Conservation (phyloP, 768 basidiomycete genomes). For the Hemileccinum impolitum region DNA sequence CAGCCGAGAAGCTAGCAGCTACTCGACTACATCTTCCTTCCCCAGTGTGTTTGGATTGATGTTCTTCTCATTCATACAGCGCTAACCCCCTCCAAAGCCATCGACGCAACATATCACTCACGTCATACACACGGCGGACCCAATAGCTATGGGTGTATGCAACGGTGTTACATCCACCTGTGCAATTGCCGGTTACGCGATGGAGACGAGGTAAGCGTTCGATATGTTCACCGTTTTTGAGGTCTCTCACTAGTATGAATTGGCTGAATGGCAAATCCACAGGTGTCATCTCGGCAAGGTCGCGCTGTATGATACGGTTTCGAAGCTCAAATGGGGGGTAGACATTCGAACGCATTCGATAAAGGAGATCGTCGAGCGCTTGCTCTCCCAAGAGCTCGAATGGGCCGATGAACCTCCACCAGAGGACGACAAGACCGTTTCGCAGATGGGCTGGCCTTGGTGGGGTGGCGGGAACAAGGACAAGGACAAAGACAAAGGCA, state of each 20-base stretch:
- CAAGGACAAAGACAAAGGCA: too few species aligned
- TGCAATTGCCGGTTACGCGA: slow-evolving; percentile 79
- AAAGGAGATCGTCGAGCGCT: slow-evolving; percentile 62
- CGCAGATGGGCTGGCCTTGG: slow-evolving; percentile 22
- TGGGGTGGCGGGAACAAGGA: slow-evolving; percentile 32
- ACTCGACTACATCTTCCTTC: slow-evolving; percentile 80
- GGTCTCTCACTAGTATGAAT: slow-evolving; percentile 1
- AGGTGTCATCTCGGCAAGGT: slow-evolving; percentile 87
- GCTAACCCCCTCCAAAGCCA: slow-evolving; percentile 41
- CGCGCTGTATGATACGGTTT: slow-evolving; percentile 83
- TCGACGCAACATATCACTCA: slow-evolving; percentile 77
- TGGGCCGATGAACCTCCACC: slow-evolving; percentile 38
- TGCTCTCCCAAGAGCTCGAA: slow-evolving; percentile 52
- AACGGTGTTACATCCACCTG: slow-evolving; percentile 76
- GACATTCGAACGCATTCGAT: slow-evolving; percentile 72
- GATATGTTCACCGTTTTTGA: not conserved
- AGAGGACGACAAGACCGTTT: slow-evolving; percentile 3
- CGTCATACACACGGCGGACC: slow-evolving; percentile 91
- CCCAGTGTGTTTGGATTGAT: slow-evolving; percentile 51
- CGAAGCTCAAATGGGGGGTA: slow-evolving; percentile 75
- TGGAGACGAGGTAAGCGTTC: slow-evolving; percentile 57
- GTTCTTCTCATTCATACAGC: not conserved
- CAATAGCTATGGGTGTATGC: slow-evolving; percentile 83
- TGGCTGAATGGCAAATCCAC: not conserved
- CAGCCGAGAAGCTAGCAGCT: slow-evolving; percentile 69